Conservation (phyloP, 805 yeast species). For the Yamadazyma sp. region DNA sequence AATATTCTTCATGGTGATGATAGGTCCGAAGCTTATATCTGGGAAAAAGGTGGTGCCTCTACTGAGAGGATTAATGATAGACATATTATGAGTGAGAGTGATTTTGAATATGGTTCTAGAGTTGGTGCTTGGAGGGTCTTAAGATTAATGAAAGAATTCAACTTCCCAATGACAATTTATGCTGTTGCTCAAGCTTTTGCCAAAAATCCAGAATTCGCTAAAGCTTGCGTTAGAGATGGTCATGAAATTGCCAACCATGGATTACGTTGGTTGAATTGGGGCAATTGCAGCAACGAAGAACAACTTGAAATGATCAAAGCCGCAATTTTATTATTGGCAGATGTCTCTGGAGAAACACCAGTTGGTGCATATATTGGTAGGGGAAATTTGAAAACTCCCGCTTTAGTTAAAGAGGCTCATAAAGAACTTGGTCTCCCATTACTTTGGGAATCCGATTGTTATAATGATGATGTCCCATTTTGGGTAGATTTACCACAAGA, state of each 20-base stretch:
- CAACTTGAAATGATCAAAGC: conserved; percentile 28
- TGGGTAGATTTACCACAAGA: conserved; percentile 29
- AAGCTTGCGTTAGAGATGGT: conserved; percentile 33
- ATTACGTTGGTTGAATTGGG: conserved; percentile 33
- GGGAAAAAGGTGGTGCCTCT: conserved; percentile 14
- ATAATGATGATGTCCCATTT: conserved; percentile 34
- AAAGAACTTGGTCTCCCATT: conserved; percentile 28
- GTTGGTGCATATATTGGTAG: conserved; percentile 38
- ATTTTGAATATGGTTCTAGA: conserved; percentile 32
- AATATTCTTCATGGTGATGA: conserved; percentile 26
- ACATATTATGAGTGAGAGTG: conserved; percentile 26
- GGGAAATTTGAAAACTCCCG: conserved; percentile 25
- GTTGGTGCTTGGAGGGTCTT: conserved; percentile 33
- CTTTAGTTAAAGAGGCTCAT: conserved; percentile 31
- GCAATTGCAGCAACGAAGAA: conserved; percentile 21
- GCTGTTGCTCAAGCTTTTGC: conserved; percentile 39
- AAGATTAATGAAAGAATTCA: conserved; percentile 28
- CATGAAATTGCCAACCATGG: conserved; percentile 39
- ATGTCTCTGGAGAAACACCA: conserved; percentile 30
- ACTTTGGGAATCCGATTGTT: conserved; percentile 31
- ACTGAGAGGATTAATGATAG: conserved; percentile 15
- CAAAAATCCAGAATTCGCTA: conserved; percentile 28
- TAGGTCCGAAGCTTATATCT: conserved; percentile 15
- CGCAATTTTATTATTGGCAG: conserved; percentile 25
- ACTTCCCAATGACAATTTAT: conserved; percentile 28